A percentile compares a stretch with the other conserved stretches of the same genome.
Evolutionary conservation across 371 early-diverging fungal genomes (phyloP).

Genomic region (Zopfochytrium polystomum): DNA sequence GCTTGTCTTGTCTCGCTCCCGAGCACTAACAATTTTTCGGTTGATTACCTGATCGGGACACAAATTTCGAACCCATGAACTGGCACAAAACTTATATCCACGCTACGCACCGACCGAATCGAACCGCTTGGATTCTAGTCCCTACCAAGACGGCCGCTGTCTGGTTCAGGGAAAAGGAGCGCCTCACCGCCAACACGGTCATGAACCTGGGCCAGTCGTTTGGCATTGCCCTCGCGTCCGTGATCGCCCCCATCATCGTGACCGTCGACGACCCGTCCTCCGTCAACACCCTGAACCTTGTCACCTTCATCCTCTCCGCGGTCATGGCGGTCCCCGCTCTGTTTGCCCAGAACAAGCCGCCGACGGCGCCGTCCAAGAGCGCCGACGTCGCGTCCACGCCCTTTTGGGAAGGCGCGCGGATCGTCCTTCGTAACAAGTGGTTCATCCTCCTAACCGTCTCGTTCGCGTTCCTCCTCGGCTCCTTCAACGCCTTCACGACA

Average conservation of each 20-base stretch:
- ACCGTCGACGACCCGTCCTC: conserved; percentile 23
- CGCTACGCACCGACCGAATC: no score
- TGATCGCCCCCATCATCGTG: conserved; percentile 54
- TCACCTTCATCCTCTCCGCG: conserved; percentile 34
- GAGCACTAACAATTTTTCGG: no score
- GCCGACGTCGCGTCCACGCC: conserved; percentile 21
- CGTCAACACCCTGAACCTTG: no score
- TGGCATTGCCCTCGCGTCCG: conserved; percentile 58
- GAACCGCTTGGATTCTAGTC: no score
- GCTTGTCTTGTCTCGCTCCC: no score
- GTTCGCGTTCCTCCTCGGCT: conserved; percentile 59
- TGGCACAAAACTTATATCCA: not conserved
- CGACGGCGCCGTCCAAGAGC: conserved; percentile 46
- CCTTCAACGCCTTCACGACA: conserved; percentile 63
- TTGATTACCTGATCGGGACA: no score
- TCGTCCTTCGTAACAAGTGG: no score
- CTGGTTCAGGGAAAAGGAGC: conserved; percentile 64
- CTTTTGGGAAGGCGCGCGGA: no score
- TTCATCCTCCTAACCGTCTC: conserved; percentile 53
- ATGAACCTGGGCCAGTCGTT: conserved; percentile 40
- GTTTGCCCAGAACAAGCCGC: conserved; percentile 47
- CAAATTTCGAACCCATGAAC: no score
- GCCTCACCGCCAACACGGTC: no score
- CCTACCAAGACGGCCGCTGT: conserved; percentile 53
- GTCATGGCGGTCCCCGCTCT: conserved; percentile 37